Evolutionary conservation across 164 flowering plant genomes (phyloP).

Genomic region (Umbellularia californica): DNA sequence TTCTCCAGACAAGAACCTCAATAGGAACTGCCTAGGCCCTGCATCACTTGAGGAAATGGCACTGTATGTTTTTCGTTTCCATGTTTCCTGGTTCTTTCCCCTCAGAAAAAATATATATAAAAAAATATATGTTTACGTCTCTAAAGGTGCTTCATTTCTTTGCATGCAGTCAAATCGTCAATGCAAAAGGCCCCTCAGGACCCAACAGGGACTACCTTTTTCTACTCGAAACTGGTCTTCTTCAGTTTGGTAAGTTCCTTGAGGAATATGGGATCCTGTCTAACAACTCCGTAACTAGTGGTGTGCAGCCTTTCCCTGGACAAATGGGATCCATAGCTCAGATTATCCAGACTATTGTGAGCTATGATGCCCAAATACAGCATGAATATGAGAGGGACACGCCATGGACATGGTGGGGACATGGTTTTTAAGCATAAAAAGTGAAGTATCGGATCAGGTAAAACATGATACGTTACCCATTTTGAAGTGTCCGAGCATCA

Average conservation of each 20-base stretch:
- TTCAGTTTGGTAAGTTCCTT: slow-evolving; percentile 44
- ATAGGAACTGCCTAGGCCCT: slow-evolving; percentile 81
- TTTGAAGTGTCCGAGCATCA: too few species aligned
- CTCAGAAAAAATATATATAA: too few species aligned
- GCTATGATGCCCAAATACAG: too few species aligned
- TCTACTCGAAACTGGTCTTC: slow-evolving; percentile 73
- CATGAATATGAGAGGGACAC: too few species aligned
- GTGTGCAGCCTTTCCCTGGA: background rate
- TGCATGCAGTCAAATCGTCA: slow-evolving; percentile 64
- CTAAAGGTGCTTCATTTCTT: background rate
- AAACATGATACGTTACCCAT: too few species aligned
- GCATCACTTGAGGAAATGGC: slow-evolving; percentile 87
- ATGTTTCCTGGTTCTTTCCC: background rate
- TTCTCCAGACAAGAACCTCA: slow-evolving; percentile 68
- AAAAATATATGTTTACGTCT: background rate
- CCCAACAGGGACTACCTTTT: slow-evolving; percentile 94
- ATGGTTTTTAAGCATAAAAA: too few species aligned
- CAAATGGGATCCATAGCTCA: background rate
- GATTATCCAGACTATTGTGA: too few species aligned
- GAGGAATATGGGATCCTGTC: too few species aligned
- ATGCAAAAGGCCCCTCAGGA: slow-evolving; percentile 93
- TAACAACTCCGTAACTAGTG: too few species aligned
- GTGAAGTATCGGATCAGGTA: too few species aligned
- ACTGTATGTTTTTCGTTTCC: slow-evolving; percentile 38
- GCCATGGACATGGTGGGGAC: too few species aligned